Conservation (phyloP, 768 basidiomycete genomes). For the Fibroporia radiculosa region DNA sequence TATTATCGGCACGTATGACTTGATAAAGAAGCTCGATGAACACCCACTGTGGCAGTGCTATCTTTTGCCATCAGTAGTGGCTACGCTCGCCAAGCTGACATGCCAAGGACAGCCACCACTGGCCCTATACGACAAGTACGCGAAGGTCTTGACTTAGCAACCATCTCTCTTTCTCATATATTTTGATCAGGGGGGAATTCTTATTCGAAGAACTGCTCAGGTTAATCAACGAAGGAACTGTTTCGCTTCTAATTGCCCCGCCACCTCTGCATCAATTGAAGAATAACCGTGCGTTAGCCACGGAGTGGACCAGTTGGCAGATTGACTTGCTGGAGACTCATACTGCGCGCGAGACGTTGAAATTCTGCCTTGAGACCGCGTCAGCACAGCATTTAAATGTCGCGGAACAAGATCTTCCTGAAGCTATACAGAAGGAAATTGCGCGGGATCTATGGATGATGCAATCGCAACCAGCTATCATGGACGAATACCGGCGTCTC, state of each 20-base stretch:
- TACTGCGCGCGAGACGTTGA: slow-evolving; percentile 35
- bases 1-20: slow-evolving; percentile 37
- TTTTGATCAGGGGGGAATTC: slow-evolving; percentile 30
- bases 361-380: slow-evolving; percentile 36
- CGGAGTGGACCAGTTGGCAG: slow-evolving; percentile 35
- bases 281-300: slow-evolving; percentile 4
- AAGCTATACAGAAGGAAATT: slow-evolving; percentile 39
- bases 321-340: slow-evolving; percentile 16
- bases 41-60: slow-evolving; percentile 69
- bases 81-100: slow-evolving; percentile 38
- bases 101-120: slow-evolving; percentile 34
- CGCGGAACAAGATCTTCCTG: slow-evolving; percentile 25
- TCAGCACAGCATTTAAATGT: slow-evolving; percentile 28
- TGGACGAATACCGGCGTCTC: slow-evolving; percentile 57
- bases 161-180: background rate
- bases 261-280: slow-evolving; percentile 22
- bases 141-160: no score
- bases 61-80: slow-evolving; percentile 57
- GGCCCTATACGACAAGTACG: slow-evolving; percentile 33
- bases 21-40: slow-evolving; percentile 42
- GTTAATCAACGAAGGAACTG: slow-evolving; percentile 46
- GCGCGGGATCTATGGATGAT: slow-evolving; percentile 40
- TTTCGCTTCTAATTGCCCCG: slow-evolving; percentile 49
- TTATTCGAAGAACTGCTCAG: slow-evolving; percentile 33
- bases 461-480: slow-evolving; percentile 57